Percentiles rank a stretch among this genome's conserved stretches.
phyloP scores from a whole-genome alignment of 192 early-diverging fungal genomes.

The Physocladia obscura region DNA sequence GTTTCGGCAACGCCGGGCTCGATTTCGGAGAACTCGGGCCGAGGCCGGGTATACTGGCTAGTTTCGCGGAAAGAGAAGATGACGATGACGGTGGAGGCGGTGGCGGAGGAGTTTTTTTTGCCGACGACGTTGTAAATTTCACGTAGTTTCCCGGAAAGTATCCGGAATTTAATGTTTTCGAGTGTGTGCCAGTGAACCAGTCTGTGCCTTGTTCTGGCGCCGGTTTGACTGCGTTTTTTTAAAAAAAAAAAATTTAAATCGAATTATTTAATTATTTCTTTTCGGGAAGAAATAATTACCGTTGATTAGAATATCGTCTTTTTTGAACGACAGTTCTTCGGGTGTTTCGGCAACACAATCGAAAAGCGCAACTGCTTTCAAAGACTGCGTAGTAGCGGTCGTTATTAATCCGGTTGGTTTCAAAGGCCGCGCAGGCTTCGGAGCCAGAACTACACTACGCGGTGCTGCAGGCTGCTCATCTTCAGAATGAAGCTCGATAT shows the following conservation, averaged over 20 bases:
- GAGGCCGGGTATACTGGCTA: constrained; percentile 4
- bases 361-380: constrained; percentile 50
- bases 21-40: not conserved
- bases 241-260: not conserved
- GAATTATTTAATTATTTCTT: not conserved
- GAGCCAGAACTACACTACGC: not conserved
- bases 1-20: not conserved
- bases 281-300: constrained; percentile 25
- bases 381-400: too few species aligned
- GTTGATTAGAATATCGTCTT: constrained; percentile 54
- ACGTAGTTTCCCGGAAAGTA: constrained; percentile 66
- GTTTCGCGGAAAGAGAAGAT: not conserved
- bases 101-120: constrained; percentile 2
- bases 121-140: constrained; percentile 3
- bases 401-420: too few species aligned
- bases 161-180: constrained; percentile 45
- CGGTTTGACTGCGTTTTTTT: constrained; percentile 24
- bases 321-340: constrained; percentile 55
- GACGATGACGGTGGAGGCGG: not conserved
- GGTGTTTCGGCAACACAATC: constrained; percentile 59
- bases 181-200: constrained; percentile 56
- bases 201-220: constrained; percentile 52
- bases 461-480: not conserved
- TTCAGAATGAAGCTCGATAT: not conserved
- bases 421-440: too few species aligned